These are phyloP conservation scores for Tetracladium marchalianum DNA, from an alignment of 495 filamentous ascomycete genomes.

Conservation along the genomic window DNA sequence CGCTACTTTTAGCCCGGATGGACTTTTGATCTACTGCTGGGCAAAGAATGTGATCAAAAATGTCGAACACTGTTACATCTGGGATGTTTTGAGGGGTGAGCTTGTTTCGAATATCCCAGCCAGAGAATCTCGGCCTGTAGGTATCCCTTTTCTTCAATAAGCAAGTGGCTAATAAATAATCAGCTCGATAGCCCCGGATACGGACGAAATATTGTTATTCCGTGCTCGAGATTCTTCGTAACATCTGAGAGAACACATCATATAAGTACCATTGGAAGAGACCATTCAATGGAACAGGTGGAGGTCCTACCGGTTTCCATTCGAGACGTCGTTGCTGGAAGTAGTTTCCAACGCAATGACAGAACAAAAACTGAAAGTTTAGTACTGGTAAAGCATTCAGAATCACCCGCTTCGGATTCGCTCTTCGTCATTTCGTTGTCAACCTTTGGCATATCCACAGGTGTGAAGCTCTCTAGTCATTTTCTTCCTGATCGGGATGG, in stretches of 20 bases:
- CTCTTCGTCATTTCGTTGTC: too few species aligned
- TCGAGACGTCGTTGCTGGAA: not conserved
- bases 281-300: not conserved
- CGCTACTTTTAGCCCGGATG: not conserved
- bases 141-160: not conserved
- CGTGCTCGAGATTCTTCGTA: conserved; percentile 1
- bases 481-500: too few species aligned
- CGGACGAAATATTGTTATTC: conserved; percentile 3
- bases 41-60: not conserved
- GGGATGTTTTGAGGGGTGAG: not conserved
- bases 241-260: conserved; percentile 5
- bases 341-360: not conserved
- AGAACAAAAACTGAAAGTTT: not conserved
- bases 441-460: too few species aligned
- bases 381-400: not conserved
- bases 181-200: not conserved
- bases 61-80: not conserved
- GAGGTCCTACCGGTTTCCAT: not conserved
- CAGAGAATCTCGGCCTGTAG: too few species aligned
- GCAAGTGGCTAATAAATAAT: not conserved
- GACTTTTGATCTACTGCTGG: not conserved
- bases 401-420: too few species aligned
- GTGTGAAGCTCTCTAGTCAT: too few species aligned
- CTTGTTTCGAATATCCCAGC: too few species aligned
- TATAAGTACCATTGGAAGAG: conserved; percentile 1